These are phyloP conservation scores for Rhizopus stolonifer DNA, from an alignment of 371 early-diverging fungal species.

Conservation along the genomic window DNA sequence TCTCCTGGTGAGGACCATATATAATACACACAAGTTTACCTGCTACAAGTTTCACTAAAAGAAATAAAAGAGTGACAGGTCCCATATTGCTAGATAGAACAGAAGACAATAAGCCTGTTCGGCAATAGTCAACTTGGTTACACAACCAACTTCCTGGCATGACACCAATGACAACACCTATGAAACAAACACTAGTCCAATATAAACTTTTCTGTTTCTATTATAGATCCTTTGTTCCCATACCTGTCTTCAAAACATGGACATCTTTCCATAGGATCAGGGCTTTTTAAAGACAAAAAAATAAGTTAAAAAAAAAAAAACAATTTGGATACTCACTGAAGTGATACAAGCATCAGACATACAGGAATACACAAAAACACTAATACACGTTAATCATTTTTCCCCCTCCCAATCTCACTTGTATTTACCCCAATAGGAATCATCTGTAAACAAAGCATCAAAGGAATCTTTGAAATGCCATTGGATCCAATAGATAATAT, in stretches of 20 bases:
- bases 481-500: slow-evolving; percentile 54
- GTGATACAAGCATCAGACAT: slow-evolving; percentile 46
- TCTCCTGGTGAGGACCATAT: background rate
- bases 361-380: slow-evolving; percentile 42
- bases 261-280: slow-evolving; percentile 76
- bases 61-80: slow-evolving; percentile 28
- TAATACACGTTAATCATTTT: slow-evolving; percentile 8
- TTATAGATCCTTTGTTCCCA: background rate
- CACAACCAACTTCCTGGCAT: slow-evolving; percentile 64
- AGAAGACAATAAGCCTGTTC: slow-evolving; percentile 35
- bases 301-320: background rate
- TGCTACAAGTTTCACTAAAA: slow-evolving; percentile 46
- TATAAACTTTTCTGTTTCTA: background rate
- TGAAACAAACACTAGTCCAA: slow-evolving; percentile 62
- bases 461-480: slow-evolving; percentile 56
- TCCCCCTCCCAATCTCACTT: background rate
- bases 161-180: slow-evolving; percentile 68
- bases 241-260: slow-evolving; percentile 80
- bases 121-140: slow-evolving; percentile 39
- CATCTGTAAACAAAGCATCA: slow-evolving; percentile 50
- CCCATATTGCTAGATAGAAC: slow-evolving; percentile 33
- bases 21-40: slow-evolving; percentile 21
- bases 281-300: slow-evolving; percentile 28
- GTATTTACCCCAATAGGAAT: slow-evolving; percentile 53
- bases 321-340: slow-evolving; percentile 46